Evolutionary conservation across 768 basidiomycete genomes (phyloP), one percentile per base, ranked within the genome.

Genomic region (Scleroderma bovista): DNA sequence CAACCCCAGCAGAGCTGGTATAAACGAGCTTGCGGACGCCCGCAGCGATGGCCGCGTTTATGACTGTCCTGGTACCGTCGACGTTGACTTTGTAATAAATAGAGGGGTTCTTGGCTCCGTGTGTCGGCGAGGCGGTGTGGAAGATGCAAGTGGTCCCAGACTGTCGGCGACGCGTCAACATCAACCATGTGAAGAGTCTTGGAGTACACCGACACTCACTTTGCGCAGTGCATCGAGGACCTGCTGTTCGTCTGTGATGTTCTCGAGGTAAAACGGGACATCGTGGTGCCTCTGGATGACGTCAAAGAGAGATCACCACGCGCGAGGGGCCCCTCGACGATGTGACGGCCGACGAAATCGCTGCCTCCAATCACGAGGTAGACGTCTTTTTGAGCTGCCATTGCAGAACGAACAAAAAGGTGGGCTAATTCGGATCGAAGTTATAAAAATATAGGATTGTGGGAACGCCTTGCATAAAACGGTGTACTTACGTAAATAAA

Each of bases 341-440:
- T 90, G 62, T 93, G 88, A 51, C 91, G 75, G 40, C 95, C 93
- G 20, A 95, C 73, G 67, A 95, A 94, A 20, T 93, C 92, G 60
- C 89, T 91, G 50, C 94, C 94, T 20, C 95, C 95, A 61, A 97
- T 86, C 61, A 99, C 93, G 49, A 95, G 72, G 69, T 90, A 97
- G 2, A 81, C 73, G 56, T 95, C 90, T 56, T 71, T 76, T 46
- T 55, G 56, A 17, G 44, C 45, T 29, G 60, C 46, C 62, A 63
- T 64, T 26, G 44, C 16, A 29, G 26, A 29, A 29, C 26, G 4
- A 9, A 40, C 33, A 3, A n/a, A 23, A 15, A 34, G 33, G 23
- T 17, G 32, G 16, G 29, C 5, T 12, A 12, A 36, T 29, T 29
- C n/a, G n/a, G n/a, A n/a, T n/a, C n/a, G n/a, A n/a, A n/a, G n/a